phyloP scores from a whole-genome alignment of 2,329 filamentous ascomycete genomes.

The Emergomyces orientalis region DNA sequence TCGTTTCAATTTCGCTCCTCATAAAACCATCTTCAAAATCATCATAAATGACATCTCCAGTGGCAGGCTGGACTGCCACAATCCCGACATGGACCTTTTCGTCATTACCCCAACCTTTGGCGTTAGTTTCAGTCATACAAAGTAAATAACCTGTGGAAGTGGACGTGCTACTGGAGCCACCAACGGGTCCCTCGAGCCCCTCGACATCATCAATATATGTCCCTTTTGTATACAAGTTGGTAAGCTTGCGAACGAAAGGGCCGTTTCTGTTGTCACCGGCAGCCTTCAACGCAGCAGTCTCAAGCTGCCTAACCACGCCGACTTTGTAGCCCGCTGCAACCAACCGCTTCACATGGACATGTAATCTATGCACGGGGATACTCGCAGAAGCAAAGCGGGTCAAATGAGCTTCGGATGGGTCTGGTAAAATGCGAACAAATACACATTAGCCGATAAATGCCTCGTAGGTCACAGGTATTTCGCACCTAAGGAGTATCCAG shows the following conservation, averaged over 20 bases:
- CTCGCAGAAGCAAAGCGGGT: slow-evolving; percentile 91
- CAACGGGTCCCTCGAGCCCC: slow-evolving; percentile 65
- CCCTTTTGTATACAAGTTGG: slow-evolving; percentile 94
- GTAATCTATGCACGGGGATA: slow-evolving; percentile 81
- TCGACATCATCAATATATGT: slow-evolving; percentile 94
- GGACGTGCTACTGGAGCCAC: slow-evolving; percentile 46
- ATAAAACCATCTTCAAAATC: slow-evolving; percentile 96
- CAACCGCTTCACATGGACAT: slow-evolving; percentile 88
- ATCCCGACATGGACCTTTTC: slow-evolving; percentile 90
- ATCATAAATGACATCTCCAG: slow-evolving; percentile 92
- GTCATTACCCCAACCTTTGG: slow-evolving; percentile 73
- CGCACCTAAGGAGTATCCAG: slow-evolving; percentile 10
- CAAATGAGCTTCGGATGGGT: slow-evolving; percentile 83
- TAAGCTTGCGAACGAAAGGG: slow-evolving; percentile 85
- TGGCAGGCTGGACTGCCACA: slow-evolving; percentile 88
- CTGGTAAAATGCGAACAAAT: slow-evolving; percentile 29
- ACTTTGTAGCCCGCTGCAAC: slow-evolving; percentile 92
- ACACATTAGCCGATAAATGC: slow-evolving; percentile 3
- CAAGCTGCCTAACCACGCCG: slow-evolving; percentile 84
- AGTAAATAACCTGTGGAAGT: slow-evolving; percentile 75
- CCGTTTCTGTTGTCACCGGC: slow-evolving; percentile 89
- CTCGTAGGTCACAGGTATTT: slow-evolving; percentile 4
- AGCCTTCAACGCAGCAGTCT: slow-evolving; percentile 92
- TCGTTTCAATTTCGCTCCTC: slow-evolving; percentile 89
- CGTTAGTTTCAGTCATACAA: slow-evolving; percentile 77